Base-by-base conservation (phyloP, 768 basidiomycete species). In the Kwoniella sp. region DNA sequence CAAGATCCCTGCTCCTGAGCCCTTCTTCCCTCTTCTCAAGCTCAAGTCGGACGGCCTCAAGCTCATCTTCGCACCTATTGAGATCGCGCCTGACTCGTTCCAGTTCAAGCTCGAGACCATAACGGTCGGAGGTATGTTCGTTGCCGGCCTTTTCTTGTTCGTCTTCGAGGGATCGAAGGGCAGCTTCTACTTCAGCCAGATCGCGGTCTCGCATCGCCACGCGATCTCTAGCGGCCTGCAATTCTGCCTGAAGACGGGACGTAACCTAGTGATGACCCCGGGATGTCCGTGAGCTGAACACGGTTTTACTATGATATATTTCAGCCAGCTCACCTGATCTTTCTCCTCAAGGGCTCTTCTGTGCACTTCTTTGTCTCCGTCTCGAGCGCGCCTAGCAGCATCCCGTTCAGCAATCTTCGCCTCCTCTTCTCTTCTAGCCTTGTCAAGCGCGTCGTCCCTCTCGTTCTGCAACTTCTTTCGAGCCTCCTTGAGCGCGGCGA, bases 81-180 rank as follows among this genome's bases (percentile, higher is more conserved):
- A 96, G 73, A 75, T 99, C 95, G 29, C 93, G 85, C 78, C 89
- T 89, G 55, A 93, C 82, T 1, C 92, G 83, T 68, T 97, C 95
- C 0, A 90, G 84, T 79, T 99, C 94, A 22, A 97, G 85, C 78
- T 96, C 91, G 31, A 97, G 82, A 0, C 90, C 90, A 82, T 92
- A 91, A 50, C 87, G 85, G 25, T 92, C 89, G 2, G 88, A 89
- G 0, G 89, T 89, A 73, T 90, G 90, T 13, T 88, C 87, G 81
- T 95, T 92, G 23, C 94, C 94, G 0, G 89, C 85, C 63, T 87
- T 85, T 81, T 89, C 88, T 25, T 88, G 87, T 79, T 93, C 91
- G 29, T 84, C 83, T 74, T 96, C 92, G 53, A 90, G 80, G 0
- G 83, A 80, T 68, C 87, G 85, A n/a, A 96, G 82, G 0, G 88